These are phyloP conservation scores for Chrysoporthe cubensis DNA, from an alignment of 2,329 filamentous ascomycete genomes.

Conservation along the genomic window DNA sequence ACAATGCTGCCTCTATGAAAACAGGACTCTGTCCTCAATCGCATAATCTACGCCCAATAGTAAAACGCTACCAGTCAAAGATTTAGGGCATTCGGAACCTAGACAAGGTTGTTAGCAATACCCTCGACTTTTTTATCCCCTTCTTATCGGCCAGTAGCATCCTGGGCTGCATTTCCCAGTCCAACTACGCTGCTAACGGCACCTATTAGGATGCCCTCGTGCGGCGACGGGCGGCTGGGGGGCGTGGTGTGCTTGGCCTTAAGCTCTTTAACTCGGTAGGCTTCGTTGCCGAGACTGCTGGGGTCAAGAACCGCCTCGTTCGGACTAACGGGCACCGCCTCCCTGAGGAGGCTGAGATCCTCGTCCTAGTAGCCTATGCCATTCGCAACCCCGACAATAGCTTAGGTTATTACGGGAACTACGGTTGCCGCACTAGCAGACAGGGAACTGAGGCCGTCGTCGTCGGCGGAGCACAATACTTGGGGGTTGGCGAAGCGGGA, in stretches of 20 bases:
- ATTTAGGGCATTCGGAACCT: conserved; percentile 6
- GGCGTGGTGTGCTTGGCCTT: conserved; percentile 32
- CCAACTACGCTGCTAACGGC: conserved; percentile 35
- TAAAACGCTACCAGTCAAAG: background rate
- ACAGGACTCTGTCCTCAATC: conserved; percentile 9
- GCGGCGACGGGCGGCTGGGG: conserved; percentile 19
- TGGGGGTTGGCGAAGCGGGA: too few relatives aligned
- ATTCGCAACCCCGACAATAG: background rate
- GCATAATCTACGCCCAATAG: conserved; percentile 5
- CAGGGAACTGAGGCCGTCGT: background rate
- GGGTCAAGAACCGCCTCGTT: background rate
- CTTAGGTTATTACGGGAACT: background rate
- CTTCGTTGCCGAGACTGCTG: conserved; percentile 17
- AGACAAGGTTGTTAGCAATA: conserved; percentile 38
- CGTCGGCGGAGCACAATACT: background rate
- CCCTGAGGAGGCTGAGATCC: background rate
- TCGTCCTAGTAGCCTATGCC: background rate
- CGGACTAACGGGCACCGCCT: background rate
- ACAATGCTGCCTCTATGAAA: too few relatives aligned
- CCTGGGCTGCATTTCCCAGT: background rate
- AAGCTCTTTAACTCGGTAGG: conserved; percentile 34
- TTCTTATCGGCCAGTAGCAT: conserved; percentile 11
- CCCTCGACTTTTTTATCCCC: conserved; percentile 14
- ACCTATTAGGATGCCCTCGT: conserved; percentile 41
- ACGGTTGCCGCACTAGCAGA: background rate